Conservation (phyloP, 345 rosid species). For the Salix dunnii region DNA sequence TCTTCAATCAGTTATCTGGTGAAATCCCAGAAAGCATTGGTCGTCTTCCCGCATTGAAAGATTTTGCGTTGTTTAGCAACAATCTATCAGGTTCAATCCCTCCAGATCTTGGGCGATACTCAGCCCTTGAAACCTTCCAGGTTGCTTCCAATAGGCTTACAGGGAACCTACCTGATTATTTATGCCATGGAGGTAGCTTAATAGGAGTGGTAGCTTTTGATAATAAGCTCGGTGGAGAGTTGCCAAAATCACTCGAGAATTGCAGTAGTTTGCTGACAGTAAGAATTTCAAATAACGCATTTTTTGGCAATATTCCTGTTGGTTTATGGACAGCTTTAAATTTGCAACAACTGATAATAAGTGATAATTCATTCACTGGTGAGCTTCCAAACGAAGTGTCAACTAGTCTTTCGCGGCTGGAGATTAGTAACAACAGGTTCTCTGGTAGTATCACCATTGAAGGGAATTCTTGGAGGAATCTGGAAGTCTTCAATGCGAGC, state of each 20-base stretch:
- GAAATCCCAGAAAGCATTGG: constrained; percentile 46
- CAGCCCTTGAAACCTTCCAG: constrained; percentile 35
- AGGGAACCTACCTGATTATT: constrained; percentile 44
- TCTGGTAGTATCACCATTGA: constrained; percentile 41
- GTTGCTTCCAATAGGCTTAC: constrained; percentile 39
- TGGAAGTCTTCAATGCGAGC: constrained; percentile 43
- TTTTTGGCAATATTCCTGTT: constrained; percentile 42
- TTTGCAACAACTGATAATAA: constrained; percentile 20
- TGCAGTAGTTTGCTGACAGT: constrained; percentile 26
- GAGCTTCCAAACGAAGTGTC: constrained; percentile 45
- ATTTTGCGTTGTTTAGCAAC: constrained; percentile 43
- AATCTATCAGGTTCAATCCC: constrained; percentile 48
- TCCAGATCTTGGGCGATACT: constrained; percentile 44
- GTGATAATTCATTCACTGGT: constrained; percentile 41
- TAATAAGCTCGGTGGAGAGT: constrained; percentile 48
- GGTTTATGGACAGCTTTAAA: constrained; percentile 44
- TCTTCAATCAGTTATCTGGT: constrained; percentile 45
- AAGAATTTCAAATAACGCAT: constrained; percentile 24
- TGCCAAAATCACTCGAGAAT: constrained; percentile 49
- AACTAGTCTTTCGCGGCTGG: constrained; percentile 25
- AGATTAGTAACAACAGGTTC: constrained; percentile 46
- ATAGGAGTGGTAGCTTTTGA: constrained; percentile 36
- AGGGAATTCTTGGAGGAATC: constrained; percentile 31
- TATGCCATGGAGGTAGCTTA: constrained; percentile 43
- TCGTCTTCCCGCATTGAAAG: constrained; percentile 39